Conservation (phyloP, 345 rosid species). For the Aurinia saxatilis region DNA sequence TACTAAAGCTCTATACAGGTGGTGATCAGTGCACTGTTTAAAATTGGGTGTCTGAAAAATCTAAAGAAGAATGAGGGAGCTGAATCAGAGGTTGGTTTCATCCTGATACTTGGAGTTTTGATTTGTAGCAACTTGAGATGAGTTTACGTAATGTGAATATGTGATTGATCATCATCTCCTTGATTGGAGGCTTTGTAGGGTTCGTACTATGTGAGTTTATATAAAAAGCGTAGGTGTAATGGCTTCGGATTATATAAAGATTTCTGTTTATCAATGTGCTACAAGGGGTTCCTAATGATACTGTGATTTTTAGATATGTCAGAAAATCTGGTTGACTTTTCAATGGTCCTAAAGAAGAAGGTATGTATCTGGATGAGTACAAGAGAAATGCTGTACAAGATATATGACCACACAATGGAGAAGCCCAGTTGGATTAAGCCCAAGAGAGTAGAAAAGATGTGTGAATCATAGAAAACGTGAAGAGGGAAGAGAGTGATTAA, state of each 20-base stretch:
- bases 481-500: conserved; percentile 16
- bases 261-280: not conserved
- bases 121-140: too few species aligned
- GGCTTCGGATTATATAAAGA: not conserved
- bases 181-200: not conserved
- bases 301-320: conserved; percentile 3
- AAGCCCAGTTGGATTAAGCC: conserved; percentile 31
- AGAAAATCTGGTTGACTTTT: not conserved
- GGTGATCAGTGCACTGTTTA: not conserved
- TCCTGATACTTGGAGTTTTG: too few species aligned
- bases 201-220: not conserved
- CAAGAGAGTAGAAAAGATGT: conserved; percentile 24
- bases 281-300: not conserved
- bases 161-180: too few species aligned
- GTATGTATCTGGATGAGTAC: conserved; percentile 20
- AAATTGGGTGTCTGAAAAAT: not conserved
- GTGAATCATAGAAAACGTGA: conserved; percentile 19
- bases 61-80: too few species aligned
- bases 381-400: conserved; percentile 38
- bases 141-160: too few species aligned
- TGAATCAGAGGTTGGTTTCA: too few species aligned
- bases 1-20: not conserved
- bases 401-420: conserved; percentile 19
- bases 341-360: conserved; percentile 5
- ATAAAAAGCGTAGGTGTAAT: not conserved